Evolutionary conservation across 306 rosid species (phyloP).

Genomic region (Abrus precatorius): DNA sequence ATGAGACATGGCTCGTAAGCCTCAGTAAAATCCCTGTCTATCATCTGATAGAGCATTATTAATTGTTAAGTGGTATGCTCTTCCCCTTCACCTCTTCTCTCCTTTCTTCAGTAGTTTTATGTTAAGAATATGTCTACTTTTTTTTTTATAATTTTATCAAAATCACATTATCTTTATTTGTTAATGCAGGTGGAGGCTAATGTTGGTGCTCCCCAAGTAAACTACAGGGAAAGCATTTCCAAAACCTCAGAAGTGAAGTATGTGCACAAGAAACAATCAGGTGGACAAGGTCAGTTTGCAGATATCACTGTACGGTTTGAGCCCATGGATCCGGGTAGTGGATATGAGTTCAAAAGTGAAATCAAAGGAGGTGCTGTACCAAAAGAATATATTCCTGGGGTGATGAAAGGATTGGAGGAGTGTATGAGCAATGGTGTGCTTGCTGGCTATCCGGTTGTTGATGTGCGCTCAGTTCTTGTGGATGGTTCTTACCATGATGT

Average conservation of each 20-base stretch:
- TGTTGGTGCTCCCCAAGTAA: constrained; percentile 99
- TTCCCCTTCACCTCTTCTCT: background rate
- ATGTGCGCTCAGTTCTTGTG: constrained; percentile 79
- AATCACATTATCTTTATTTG: constrained; percentile 39
- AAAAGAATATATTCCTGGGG: constrained; percentile 93
- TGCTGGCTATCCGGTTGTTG: constrained; percentile 96
- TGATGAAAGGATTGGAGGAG: constrained; percentile 98
- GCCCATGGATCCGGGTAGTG: constrained; percentile 89
- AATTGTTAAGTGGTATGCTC: constrained; percentile 4
- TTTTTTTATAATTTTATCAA: constrained; percentile 21
- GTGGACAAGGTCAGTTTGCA: constrained; percentile 98
- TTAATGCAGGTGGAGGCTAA: constrained; percentile 88
- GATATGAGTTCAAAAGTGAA: constrained; percentile 97
- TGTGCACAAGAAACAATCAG: constrained; percentile 98
- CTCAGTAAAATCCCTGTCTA: constrained; percentile 21
- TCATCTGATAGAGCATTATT: constrained; percentile 24
- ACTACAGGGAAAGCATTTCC: constrained; percentile 96
- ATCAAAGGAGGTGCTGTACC: constrained; percentile 99
- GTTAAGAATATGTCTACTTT: background rate
- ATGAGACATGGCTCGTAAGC: constrained; percentile 13
- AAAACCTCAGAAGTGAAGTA: constrained; percentile 73
- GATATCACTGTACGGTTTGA: constrained; percentile 92
- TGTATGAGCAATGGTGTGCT: constrained; percentile 95
- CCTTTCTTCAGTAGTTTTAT: constrained; percentile 8
- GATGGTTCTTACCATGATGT: constrained; percentile 98